Evolutionary conservation across 2,329 filamentous ascomycete genomes (phyloP).

Genomic region (Calonectria crousiana): DNA sequence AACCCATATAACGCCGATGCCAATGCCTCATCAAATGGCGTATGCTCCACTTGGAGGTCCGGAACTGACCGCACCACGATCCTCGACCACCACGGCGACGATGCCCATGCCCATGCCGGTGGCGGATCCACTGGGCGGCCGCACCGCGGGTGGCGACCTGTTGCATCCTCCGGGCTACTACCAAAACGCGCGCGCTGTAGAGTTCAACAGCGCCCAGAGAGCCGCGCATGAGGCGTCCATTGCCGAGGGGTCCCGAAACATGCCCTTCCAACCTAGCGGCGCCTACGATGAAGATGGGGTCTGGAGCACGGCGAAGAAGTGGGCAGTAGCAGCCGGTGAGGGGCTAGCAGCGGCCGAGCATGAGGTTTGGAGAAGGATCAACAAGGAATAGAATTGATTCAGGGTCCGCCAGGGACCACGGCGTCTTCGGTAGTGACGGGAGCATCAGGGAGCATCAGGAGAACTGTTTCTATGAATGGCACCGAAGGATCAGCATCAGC

Average conservation of each 20-base stretch:
- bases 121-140: conserved; percentile 42
- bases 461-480: conserved; percentile 11
- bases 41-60: conserved; percentile 60
- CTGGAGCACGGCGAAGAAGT: conserved; percentile 69
- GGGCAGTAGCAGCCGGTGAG: conserved; percentile 68
- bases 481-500: neutral
- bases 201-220: conserved; percentile 61
- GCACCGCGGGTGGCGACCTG: conserved; percentile 45
- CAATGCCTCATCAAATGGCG: conserved; percentile 61
- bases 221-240: conserved; percentile 53
- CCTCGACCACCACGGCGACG: conserved; percentile 58
- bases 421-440: conserved; percentile 17
- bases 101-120: conserved; percentile 44
- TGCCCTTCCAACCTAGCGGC: conserved; percentile 34
- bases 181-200: conserved; percentile 66
- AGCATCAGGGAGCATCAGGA: neutral
- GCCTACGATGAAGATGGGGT: conserved; percentile 57
- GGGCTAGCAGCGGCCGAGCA: conserved; percentile 69
- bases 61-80: conserved; percentile 59
- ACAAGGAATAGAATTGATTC: conserved; percentile 59
- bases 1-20: conserved; percentile 53
- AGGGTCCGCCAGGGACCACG: conserved; percentile 33
- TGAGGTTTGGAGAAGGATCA: conserved; percentile 74
- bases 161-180: conserved; percentile 68
- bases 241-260: conserved; percentile 34